Conservation (phyloP, 257 asterid species). For the Osmanthus fragrans region DNA sequence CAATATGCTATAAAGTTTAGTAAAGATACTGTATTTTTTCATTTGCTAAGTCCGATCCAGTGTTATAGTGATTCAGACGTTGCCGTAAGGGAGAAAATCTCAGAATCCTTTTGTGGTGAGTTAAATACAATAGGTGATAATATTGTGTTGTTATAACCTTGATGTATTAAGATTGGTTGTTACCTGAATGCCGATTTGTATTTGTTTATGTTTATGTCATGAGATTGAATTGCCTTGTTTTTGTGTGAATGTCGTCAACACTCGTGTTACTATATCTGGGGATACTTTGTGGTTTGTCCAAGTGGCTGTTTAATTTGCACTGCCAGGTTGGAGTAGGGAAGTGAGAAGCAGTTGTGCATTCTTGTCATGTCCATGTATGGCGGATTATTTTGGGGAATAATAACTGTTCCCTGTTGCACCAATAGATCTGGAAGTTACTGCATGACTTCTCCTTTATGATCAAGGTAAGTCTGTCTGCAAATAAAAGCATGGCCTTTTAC, state of each 20-base stretch:
- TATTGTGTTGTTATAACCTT: slow-evolving; percentile 10
- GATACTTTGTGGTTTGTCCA: not conserved
- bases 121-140: slow-evolving; percentile 23
- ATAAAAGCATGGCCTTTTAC: not conserved
- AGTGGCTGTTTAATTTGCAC: not conserved
- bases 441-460: not conserved
- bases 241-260: not conserved
- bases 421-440: slow-evolving; percentile 12
- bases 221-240: not conserved
- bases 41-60: slow-evolving; percentile 45
- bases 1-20: slow-evolving; percentile 46
- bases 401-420: not conserved
- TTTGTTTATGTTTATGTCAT: not conserved
- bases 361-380: not conserved
- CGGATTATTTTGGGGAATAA: not conserved
- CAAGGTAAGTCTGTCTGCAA: slow-evolving; percentile 12
- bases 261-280: not conserved
- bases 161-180: not conserved
- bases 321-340: not conserved
- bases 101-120: slow-evolving; percentile 61
- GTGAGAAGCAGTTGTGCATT: not conserved
- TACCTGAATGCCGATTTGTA: not conserved
- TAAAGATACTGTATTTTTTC: slow-evolving; percentile 54
- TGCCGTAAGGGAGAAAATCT: slow-evolving; percentile 43
- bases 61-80: slow-evolving; percentile 39